Conservation (phyloP, 352 stramenopile species). For the Phytophthora sp. region DNA sequence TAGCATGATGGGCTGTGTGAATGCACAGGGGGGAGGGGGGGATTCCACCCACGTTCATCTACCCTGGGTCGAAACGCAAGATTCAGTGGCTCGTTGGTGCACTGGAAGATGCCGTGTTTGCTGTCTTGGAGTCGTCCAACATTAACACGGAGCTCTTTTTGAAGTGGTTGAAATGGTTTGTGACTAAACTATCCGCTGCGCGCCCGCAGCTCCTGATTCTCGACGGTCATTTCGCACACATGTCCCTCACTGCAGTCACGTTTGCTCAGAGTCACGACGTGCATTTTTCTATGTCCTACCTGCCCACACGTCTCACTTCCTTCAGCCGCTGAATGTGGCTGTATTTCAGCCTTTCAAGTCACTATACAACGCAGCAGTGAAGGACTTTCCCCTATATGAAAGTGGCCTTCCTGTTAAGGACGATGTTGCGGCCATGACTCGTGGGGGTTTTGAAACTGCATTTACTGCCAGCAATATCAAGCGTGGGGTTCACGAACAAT, state of each 20-base stretch:
- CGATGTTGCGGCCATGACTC: not conserved
- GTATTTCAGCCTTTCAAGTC: slow-evolving; percentile 5
- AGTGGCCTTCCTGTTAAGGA: slow-evolving; percentile 3
- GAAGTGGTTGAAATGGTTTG: slow-evolving; percentile 4
- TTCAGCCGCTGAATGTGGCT: slow-evolving; percentile 1
- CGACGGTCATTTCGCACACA: slow-evolving; percentile 1
- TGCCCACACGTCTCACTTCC: slow-evolving; percentile 9
- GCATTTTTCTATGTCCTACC: slow-evolving; percentile 5
- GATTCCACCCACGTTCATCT: slow-evolving; percentile 11
- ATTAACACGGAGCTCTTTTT: slow-evolving; percentile 3
- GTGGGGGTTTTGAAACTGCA: slow-evolving; percentile 2
- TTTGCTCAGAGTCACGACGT: not conserved
- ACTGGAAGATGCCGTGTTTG: not conserved
- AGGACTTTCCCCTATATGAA: not conserved
- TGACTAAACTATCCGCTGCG: not conserved
- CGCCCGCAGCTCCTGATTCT: slow-evolving; percentile 1
- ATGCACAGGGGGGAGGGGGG: not conserved
- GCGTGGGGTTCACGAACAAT: not conserved
- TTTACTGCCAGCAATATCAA: slow-evolving; percentile 2
- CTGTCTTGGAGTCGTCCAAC: not conserved
- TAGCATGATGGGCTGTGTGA: slow-evolving; percentile 16
- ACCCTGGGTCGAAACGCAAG: not conserved
- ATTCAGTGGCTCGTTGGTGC: not conserved
- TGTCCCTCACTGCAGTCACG: not conserved
- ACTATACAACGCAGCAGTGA: slow-evolving; percentile 3